Evolutionary conservation across 2,329 filamentous ascomycete species (phyloP).

Genomic region (Trichoderma arundinaceum): DNA sequence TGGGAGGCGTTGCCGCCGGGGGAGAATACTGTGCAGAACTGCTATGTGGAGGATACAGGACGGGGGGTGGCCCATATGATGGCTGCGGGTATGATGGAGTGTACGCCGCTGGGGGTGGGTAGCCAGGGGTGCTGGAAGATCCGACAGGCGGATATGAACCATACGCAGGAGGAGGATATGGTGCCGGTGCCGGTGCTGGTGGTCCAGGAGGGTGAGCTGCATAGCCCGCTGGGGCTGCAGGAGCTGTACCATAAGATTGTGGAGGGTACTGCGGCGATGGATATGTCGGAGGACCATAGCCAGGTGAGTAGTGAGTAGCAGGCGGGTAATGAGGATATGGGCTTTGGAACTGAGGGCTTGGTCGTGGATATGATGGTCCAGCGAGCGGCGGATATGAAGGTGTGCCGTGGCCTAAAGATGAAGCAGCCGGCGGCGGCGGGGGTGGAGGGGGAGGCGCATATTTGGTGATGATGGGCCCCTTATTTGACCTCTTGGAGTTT

Average conservation of each 20-base stretch:
- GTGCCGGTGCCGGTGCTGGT: slow-evolving; percentile 22
- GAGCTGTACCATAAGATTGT: slow-evolving; percentile 34
- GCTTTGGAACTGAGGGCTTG: slow-evolving; percentile 37
- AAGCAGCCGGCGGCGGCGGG: not conserved
- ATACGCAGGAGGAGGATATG: slow-evolving; percentile 29
- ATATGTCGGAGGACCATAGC: slow-evolving; percentile 40
- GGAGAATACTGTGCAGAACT: slow-evolving; percentile 29
- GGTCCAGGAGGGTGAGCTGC: slow-evolving; percentile 29
- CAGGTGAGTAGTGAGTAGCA: slow-evolving; percentile 37
- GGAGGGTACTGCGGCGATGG: slow-evolving; percentile 38
- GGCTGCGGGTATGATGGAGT: slow-evolving; percentile 34
- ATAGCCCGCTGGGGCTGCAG: slow-evolving; percentile 33
- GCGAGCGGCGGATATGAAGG: slow-evolving; percentile 38
- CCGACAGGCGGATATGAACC: slow-evolving; percentile 36
- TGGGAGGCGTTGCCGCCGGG: slow-evolving; percentile 1
- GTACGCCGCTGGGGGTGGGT: slow-evolving; percentile 29
- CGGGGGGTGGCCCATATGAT: slow-evolving; percentile 35
- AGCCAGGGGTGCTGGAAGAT: slow-evolving; percentile 28
- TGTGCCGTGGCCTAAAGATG: slow-evolving; percentile 31
- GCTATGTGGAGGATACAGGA: slow-evolving; percentile 36
- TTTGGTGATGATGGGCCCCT: slow-evolving; percentile 46
- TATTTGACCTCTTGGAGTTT: slow-evolving; percentile 44
- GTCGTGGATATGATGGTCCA: slow-evolving; percentile 37
- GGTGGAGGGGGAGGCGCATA: slow-evolving; percentile 39
- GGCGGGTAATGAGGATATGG: slow-evolving; percentile 38